phyloP scores from a whole-genome alignment of 176 grass and related monocot genomes.

The Aegilops speltoides region DNA sequence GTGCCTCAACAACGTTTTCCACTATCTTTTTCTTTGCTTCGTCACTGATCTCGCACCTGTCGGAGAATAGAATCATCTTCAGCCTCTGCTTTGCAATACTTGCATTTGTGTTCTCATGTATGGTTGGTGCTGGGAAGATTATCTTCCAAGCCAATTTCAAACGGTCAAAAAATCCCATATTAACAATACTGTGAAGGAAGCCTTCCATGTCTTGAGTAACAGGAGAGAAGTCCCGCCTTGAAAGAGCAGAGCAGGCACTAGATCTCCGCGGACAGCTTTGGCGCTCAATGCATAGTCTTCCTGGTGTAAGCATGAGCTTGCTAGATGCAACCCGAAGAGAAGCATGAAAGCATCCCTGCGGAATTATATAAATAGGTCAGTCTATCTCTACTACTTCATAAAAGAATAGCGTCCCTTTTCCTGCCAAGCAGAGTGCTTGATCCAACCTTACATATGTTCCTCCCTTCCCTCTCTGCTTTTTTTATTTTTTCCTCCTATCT shows the following conservation, averaged over 20 bases:
- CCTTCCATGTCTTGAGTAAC: constrained; percentile 64
- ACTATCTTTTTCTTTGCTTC: constrained; percentile 97
- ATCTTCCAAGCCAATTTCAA: constrained; percentile 81
- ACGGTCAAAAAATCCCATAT: constrained; percentile 76
- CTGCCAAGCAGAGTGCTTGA: too few species aligned
- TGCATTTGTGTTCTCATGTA: constrained; percentile 73
- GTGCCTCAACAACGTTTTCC: constrained; percentile 53
- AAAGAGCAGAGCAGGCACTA: constrained; percentile 25
- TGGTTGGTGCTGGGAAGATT: constrained; percentile 62
- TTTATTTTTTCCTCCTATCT: too few species aligned
- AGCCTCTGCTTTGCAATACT: constrained; percentile 91
- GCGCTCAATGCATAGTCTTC: constrained; percentile 18
- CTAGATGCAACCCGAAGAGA: constrained; percentile 36
- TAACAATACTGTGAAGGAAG: constrained; percentile 62
- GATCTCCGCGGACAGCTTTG: constrained; percentile 11
- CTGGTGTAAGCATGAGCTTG: constrained; percentile 40
- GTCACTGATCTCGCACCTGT: constrained; percentile 91
- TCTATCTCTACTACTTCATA: too few species aligned
- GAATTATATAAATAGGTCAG: not conserved
- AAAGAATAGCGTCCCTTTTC: too few species aligned
- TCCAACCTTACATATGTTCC: too few species aligned
- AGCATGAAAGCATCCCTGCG: constrained; percentile 39
- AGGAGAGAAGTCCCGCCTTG: constrained; percentile 46
- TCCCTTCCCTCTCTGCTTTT: too few species aligned
- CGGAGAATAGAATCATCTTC: constrained; percentile 95